Evolutionary conservation across 192 early-diverging fungal species (phyloP), one percentile per base, ranked within the genome.

Genomic region (Allomyces macrogynus): DNA sequence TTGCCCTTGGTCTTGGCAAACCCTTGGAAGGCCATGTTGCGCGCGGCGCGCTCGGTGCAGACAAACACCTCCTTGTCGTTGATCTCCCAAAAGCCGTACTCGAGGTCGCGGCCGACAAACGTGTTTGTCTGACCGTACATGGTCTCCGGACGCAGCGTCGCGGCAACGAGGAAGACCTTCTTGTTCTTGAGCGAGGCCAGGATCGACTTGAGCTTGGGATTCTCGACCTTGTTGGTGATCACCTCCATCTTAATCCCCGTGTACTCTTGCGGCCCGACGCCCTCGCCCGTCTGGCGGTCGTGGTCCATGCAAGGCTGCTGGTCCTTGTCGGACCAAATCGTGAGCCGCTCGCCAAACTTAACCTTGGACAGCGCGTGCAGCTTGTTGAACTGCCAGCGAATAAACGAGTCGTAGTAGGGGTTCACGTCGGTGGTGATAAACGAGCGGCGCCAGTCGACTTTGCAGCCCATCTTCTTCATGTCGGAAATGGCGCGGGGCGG

Each of bases 121-220:
- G 94, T 97, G 77, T 97, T 97, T 65, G 93, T 99, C 75, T 97
- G 93, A 65, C 92, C 96, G 71, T 97, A 96, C 94, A 99, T 99
- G 70, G 96, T 99, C 78, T 99, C 96, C 4, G 96, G 96, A 27
- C 93, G 82, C 63, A 97, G 77, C 63, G 96, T 99, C 61, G 90
- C 96, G 23, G 96, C 94, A 16, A 97, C 91, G 66, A 95, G 74
- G 74, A 78, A 99, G 24, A 99, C 73, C 32, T 81, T 80, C 75
- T 92, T 89, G 61, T 80, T 83, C 23, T 75, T 79, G 27, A 95
- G 75, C 32, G 78, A 66, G 26, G 71, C 69, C 49, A 70, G 70
- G 26, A 68, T 65, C 14, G 69, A 72, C 24, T 84, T 69, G 24
- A 69, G 66, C 67, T 75, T 66, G 24, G 74, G 62, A 11, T 80